These are phyloP conservation scores for Massarina eburnea DNA, from an alignment of 2,329 filamentous ascomycete species.

Conservation along the genomic window DNA sequence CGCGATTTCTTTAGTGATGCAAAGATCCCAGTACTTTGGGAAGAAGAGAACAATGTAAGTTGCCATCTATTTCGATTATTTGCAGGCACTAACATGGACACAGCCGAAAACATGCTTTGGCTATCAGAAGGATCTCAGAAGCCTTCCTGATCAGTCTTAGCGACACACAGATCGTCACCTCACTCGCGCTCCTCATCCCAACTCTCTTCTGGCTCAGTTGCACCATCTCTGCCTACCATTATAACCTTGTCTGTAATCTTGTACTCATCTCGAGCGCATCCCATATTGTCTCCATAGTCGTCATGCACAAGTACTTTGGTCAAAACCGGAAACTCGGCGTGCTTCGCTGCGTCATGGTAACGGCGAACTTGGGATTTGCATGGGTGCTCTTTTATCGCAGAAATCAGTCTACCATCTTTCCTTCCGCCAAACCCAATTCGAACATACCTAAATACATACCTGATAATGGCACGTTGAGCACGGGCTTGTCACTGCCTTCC, in stretches of 20 bases:
- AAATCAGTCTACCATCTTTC: background rate
- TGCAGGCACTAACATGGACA: background rate
- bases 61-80: too few relatives aligned
- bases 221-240: conserved; percentile 6
- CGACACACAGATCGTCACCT: conserved; percentile 2
- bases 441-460: background rate
- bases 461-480: background rate
- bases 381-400: background rate
- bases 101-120: background rate
- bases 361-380: background rate
- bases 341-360: background rate
- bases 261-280: conserved; percentile 4
- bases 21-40: background rate
- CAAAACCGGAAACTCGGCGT: background rate
- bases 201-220: conserved; percentile 3
- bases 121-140: background rate
- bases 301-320: conserved; percentile 4
- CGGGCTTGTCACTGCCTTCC: background rate
- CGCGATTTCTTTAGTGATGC: background rate
- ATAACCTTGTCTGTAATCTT: conserved; percentile 6
- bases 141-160: background rate
- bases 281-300: conserved; percentile 3
- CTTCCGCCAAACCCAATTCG: background rate
- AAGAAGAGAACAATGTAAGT: background rate
- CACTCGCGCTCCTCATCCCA: background rate